Conservation (phyloP, 768 basidiomycete genomes). For the Mycena sanguinolenta region DNA sequence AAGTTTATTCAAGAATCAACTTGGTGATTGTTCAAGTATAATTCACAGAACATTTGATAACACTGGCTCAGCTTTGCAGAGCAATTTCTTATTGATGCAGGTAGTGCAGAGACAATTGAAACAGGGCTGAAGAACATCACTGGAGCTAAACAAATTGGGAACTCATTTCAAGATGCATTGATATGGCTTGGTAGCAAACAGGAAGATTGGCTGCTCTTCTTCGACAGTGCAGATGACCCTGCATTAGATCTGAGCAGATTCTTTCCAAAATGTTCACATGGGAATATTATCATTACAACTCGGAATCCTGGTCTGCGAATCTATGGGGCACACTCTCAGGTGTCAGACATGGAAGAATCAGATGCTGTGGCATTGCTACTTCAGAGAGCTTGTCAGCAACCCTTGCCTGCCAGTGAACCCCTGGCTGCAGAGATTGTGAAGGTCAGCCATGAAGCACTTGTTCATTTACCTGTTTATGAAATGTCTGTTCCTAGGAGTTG, state of each 20-base stretch:
- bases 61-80: conserved; percentile 22
- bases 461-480: not conserved
- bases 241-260: conserved; percentile 9
- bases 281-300: conserved; percentile 30
- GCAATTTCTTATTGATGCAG: conserved; percentile 9
- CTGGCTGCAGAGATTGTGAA: conserved; percentile 21
- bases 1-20: too few species aligned
- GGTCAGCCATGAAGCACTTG: not conserved
- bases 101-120: conserved; percentile 14
- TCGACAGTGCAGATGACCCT: conserved; percentile 20
- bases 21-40: too few species aligned
- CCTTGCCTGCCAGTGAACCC: not conserved
- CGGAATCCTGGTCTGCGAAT: conserved; percentile 7
- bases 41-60: too few species aligned
- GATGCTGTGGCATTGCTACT: too few species aligned
- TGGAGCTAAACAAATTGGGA: not conserved
- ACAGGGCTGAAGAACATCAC: conserved; percentile 16
- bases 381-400: too few species aligned
- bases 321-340: not conserved
- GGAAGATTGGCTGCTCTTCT: conserved; percentile 9
- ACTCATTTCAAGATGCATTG: conserved; percentile 2
- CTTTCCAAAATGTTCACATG: conserved; percentile 24
- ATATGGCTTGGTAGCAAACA: conserved; percentile 5
- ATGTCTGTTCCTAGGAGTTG: conserved; percentile 1
- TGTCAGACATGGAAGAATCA: too few species aligned